Base-by-base conservation (phyloP, 2,329 filamentous ascomycete genomes). In the Colletotrichum spaethianum region DNA sequence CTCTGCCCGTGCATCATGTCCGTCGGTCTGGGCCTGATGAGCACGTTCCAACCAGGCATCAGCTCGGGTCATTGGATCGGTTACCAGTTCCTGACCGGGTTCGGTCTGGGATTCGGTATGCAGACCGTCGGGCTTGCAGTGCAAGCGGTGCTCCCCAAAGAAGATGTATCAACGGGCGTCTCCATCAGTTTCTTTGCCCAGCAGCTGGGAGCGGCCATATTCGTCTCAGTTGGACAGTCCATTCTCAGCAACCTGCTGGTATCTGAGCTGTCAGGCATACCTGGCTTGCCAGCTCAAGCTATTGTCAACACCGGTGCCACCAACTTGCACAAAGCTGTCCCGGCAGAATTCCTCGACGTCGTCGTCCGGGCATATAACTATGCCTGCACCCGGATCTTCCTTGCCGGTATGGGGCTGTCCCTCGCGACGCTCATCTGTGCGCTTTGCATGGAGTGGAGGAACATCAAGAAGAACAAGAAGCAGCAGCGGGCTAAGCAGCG, bases 341-440 rank as follows among this genome's bases (percentile, higher is more conserved):
- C 86, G 0, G 74, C 80, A 0, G 75, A 89, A 71, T 88, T 85
- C 70, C 79, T 91, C 5, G 77, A 79, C 2, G 81, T 83, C 0
- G 91, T 95, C 11, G 82, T 91, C 1, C 74, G 83, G 0, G 92
- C 91, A 0, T 94, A 94, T 82, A 93, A 93, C 78, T 81, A 84
- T 53, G 88, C 91, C 0, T 83, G 93, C 46, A 89, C 87, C 0
- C 82, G 88, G 70, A 90, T 91, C 4, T 94, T 93, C 78, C 87
- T 92, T 69, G 88, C 91, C 1, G 86, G 86, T 4, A 83, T 91
- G 63, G 92, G 87, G 0, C 81, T 92, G 73, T 85, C 87, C 0
- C 80, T 86, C 7, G 77, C 88, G 2, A 88, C 88, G 14, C 82
- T 93, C 8, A n/a, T 92, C 12, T 90, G 87, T 9, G 86, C 89